Conservation (phyloP, 768 basidiomycete genomes). For the Amanita inopinata region DNA sequence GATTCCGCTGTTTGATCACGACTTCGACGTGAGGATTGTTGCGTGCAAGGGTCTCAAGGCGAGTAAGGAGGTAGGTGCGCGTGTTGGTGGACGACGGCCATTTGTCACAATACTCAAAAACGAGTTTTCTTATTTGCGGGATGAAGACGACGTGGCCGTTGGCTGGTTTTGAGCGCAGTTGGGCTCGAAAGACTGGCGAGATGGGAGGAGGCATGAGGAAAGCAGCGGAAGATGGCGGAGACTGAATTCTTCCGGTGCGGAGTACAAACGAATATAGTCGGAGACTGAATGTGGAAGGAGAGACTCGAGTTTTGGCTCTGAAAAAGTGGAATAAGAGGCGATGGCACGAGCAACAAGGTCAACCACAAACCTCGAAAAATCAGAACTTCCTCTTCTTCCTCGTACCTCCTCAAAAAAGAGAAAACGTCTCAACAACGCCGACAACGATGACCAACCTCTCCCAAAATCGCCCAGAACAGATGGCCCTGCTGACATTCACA, state of each 20-base stretch:
- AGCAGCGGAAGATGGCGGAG: too few species aligned
- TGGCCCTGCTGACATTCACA: conserved; percentile 11
- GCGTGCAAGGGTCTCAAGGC: conserved; percentile 55
- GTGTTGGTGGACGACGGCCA: conserved; percentile 70
- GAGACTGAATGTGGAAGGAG: conserved; percentile 9
- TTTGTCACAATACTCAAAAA: conserved; percentile 82
- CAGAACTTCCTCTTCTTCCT: conserved; percentile 17
- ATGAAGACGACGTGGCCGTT: conserved; percentile 72
- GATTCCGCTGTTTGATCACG: conserved; percentile 66
- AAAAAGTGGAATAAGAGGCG: conserved; percentile 5
- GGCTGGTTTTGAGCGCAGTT: conserved; percentile 46
- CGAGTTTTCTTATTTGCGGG: conserved; percentile 75
- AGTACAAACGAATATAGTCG: too few species aligned
- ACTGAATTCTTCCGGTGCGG: neutral
- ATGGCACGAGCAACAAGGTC: conserved; percentile 81
- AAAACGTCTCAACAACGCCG: conserved; percentile 39
- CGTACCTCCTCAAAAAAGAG: conserved; percentile 48
- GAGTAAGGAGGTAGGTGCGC: conserved; percentile 56
- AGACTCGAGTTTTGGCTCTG: conserved; percentile 5
- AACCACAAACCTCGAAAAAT: conserved; percentile 28
- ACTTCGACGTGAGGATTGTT: conserved; percentile 79
- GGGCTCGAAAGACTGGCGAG: conserved; percentile 31
- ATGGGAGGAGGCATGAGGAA: conserved; percentile 11
- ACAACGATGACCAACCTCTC: conserved; percentile 37
- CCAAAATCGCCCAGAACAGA: conserved; percentile 40